Evolutionary conservation across 192 early-diverging fungal genomes (phyloP).

Genomic region (Coemansia sp.): DNA sequence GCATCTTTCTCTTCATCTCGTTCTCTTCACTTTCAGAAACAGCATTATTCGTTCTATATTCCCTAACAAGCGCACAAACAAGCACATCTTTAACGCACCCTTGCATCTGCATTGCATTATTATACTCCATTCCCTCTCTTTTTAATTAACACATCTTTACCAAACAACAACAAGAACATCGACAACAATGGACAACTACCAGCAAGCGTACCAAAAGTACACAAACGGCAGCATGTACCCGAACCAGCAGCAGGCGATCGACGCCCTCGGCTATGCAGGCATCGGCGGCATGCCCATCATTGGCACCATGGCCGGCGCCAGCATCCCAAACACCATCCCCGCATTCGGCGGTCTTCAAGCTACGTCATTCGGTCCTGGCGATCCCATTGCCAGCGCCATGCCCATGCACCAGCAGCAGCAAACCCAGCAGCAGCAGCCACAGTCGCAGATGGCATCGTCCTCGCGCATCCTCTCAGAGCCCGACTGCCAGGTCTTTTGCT

Average conservation of each 20-base stretch:
- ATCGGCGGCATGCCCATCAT: conserved; percentile 12
- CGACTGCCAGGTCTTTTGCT: conserved; percentile 29
- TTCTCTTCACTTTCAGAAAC: not conserved
- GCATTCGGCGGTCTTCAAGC: conserved; percentile 1
- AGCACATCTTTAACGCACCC: not conserved
- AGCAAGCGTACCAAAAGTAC: conserved; percentile 13
- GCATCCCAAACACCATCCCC: not conserved
- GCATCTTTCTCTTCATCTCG: not conserved
- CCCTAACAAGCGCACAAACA: no score
- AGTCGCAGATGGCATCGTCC: conserved; percentile 20
- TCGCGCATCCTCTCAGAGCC: conserved; percentile 39
- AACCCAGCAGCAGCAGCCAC: conserved; percentile 11
- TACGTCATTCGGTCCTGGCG: not conserved
- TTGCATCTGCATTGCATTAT: conserved; percentile 1
- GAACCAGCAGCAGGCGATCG: not conserved
- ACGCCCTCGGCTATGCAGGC: not conserved
- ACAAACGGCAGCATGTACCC: not conserved
- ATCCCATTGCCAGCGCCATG: conserved; percentile 2
- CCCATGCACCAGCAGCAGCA: conserved; percentile 5
- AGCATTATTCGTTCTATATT: not conserved
- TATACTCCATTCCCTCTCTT: not conserved
- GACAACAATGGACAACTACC: conserved; percentile 9
- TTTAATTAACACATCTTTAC: not conserved
- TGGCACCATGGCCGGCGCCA: not conserved
- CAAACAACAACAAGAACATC: no score